phyloP scores from a whole-genome alignment of 2,329 filamentous ascomycete genomes.

The Alternaria ethzedia region DNA sequence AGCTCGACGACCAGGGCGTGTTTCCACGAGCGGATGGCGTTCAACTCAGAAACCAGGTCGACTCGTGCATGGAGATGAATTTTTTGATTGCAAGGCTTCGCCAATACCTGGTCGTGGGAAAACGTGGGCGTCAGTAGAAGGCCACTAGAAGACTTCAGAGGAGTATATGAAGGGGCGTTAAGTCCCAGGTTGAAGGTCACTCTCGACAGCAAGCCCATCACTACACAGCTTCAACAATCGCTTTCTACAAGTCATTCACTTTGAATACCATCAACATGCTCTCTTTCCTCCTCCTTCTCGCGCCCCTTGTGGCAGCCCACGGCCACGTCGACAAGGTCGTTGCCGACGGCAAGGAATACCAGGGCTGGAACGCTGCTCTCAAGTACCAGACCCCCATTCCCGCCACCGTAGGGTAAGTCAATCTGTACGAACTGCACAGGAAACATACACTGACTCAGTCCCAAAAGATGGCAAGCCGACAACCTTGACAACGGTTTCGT shows the following conservation, averaged over 20 bases:
- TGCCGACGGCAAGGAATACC: slow-evolving; percentile 36
- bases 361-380: slow-evolving; percentile 40
- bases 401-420: slow-evolving; percentile 28
- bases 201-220: slow-evolving; percentile 5
- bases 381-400: slow-evolving; percentile 41
- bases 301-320: slow-evolving; percentile 37
- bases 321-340: slow-evolving; percentile 39
- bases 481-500: slow-evolving; percentile 49
- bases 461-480: slow-evolving; percentile 35
- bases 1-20: slow-evolving; percentile 1
- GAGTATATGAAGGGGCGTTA: slow-evolving; percentile 5
- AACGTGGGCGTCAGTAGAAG: slow-evolving; percentile 1
- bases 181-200: slow-evolving; percentile 10
- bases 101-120: slow-evolving; percentile 1
- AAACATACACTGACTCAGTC: background rate
- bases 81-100: slow-evolving; percentile 8
- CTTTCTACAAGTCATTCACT: background rate
- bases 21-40: background rate
- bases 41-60: slow-evolving; percentile 8
- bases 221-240: slow-evolving; percentile 5
- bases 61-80: slow-evolving; percentile 11
- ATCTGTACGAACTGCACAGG: background rate
- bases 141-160: slow-evolving; percentile 3
- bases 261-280: slow-evolving; percentile 11
- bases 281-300: slow-evolving; percentile 21